A percentile compares a stretch with the other conserved stretches of the same genome.
Evolutionary conservation across 2,329 filamentous ascomycete genomes (phyloP).

Genomic region (Chaetomium globosum): DNA sequence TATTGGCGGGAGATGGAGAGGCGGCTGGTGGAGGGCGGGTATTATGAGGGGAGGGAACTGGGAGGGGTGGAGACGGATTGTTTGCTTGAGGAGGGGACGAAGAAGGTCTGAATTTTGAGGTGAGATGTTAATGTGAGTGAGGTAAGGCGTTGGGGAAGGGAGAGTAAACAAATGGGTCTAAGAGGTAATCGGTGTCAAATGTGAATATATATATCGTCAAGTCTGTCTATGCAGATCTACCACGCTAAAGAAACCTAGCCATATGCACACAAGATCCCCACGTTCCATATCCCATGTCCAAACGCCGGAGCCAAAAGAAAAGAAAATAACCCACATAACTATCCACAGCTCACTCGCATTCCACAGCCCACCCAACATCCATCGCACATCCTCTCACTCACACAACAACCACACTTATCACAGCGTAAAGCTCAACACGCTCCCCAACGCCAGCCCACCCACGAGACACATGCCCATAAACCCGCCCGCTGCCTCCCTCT

Average conservation of each 20-base stretch:
- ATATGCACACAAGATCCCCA: background rate
- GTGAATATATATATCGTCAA: background rate
- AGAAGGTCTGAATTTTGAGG: background rate
- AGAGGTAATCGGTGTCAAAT: background rate
- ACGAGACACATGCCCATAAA: constrained; percentile 96
- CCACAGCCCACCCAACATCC: background rate
- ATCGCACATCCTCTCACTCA: constrained; percentile 11
- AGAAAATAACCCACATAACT: background rate
- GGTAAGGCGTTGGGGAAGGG: background rate
- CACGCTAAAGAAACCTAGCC: background rate
- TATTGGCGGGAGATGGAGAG: constrained; percentile 70
- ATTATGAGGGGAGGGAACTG: constrained; percentile 54
- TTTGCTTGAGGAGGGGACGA: constrained; percentile 30
- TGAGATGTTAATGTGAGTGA: background rate
- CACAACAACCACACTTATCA: constrained; percentile 60
- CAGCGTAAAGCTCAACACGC: constrained; percentile 83
- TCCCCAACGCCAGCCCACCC: constrained; percentile 79
- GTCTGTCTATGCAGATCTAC: constrained; percentile 2
- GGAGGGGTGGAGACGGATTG: constrained; percentile 36
- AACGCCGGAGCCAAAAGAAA: constrained; percentile 8
- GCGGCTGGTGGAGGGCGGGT: constrained; percentile 66
- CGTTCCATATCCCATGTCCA: too few relatives aligned
- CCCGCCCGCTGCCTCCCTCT: constrained; percentile 84
- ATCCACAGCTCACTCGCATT: background rate
- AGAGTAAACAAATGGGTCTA: too few relatives aligned